Evolutionary conservation across 805 yeast species (phyloP), one percentile per base, ranked within the genome.

Genomic region (Saturnispora halmiae): DNA sequence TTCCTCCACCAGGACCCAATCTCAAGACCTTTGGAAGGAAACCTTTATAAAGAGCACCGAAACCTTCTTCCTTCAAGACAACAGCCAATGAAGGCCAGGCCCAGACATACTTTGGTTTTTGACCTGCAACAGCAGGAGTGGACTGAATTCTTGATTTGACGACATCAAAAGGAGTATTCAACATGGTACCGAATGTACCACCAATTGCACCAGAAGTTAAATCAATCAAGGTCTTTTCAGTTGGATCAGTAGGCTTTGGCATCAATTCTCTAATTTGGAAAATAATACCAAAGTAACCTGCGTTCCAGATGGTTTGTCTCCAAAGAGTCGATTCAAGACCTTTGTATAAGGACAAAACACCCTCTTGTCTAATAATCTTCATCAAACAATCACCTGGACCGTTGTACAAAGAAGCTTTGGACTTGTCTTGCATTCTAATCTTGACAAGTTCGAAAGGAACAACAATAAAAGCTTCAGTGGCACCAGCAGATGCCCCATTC

Each of bases 1-100:
- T 87, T 70, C 99, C 99, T 62, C 99, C 99, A 58, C 99, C 99
- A 46, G 99, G 98, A 36, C 97, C 98, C 51, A 92, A 72, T 74
- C 99, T 80, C 58, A 92, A 71, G 10, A 92, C 96, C 71, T 92
- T 92, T 51, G 99, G 99, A 49, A 88, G 60, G 75, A 92, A 90
- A 31, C 98, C 98, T 68, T 88, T 90, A 66, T 88, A 90, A 44
- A 92, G 73, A 6, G 97, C 96, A 36, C 66, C 69, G 53, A 86
- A 75, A 24, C 99, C 98, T 71, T 92, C 99, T 65, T 90, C 97
- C 59, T 69, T 76, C 54, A 78, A 77, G 19, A 92, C 84, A 15
- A 78, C 70, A 32, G 70, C 58, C 44, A 92, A 66, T 3, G 94
- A 74, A 31, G 96, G 96, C 50, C 78, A 54, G 15, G 96, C 77